Conservation (phyloP, 257 asterid genomes). For the Fraxinus americana region DNA sequence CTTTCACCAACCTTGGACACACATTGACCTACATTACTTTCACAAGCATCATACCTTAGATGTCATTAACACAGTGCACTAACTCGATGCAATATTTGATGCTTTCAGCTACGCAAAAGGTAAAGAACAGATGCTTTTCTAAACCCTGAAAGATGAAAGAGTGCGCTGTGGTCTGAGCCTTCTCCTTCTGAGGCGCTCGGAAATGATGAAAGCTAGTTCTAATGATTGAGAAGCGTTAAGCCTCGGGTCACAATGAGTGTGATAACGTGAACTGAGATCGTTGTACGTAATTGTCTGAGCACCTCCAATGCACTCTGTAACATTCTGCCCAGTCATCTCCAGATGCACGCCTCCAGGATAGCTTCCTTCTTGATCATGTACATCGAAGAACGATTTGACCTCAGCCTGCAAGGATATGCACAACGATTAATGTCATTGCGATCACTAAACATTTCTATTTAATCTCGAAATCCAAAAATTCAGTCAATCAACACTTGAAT, state of each 20-base stretch:
- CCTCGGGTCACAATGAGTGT: slow-evolving; percentile 79
- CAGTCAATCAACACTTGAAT: neutral
- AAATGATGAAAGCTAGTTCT: slow-evolving; percentile 73
- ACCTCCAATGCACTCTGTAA: slow-evolving; percentile 79
- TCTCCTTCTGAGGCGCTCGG: slow-evolving; percentile 69
- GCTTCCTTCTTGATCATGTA: slow-evolving; percentile 85
- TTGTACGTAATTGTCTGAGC: slow-evolving; percentile 63
- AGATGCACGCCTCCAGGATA: slow-evolving; percentile 79
- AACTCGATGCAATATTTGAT: neutral
- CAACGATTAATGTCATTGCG: neutral
- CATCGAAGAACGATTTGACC: slow-evolving; percentile 76
- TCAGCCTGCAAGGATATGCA: slow-evolving; percentile 47
- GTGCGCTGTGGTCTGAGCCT: slow-evolving; percentile 52
- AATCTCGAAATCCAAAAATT: neutral
- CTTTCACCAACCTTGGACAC: too few species aligned
- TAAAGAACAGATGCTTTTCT: slow-evolving; percentile 19
- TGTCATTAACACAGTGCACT: neutral
- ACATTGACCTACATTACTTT: too few species aligned
- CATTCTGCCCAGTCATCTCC: slow-evolving; percentile 87
- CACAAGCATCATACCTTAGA: neutral
- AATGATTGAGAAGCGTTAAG: slow-evolving; percentile 78
- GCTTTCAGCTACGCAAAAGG: neutral
- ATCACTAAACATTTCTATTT: neutral
- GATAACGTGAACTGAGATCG: slow-evolving; percentile 69
- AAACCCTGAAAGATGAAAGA: slow-evolving; percentile 34